Evolutionary conservation across 2,329 filamentous ascomycete genomes (phyloP), one percentile per base, ranked within the genome.

Genomic region (Neospermospora avenae): DNA sequence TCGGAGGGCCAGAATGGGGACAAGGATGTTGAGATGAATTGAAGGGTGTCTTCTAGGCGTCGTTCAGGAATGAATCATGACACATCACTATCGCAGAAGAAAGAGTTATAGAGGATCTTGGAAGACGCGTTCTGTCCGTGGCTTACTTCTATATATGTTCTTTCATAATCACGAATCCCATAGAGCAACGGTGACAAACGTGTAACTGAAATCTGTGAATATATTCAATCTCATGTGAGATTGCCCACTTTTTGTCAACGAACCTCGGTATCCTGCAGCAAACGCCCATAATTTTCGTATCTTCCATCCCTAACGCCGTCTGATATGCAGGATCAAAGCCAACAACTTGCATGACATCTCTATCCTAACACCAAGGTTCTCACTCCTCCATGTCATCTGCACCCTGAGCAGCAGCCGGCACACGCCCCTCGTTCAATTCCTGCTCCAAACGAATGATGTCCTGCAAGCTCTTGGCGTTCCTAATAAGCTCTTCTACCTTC

Each of bases 391-490:
- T 88, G 14, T 75, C 76, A 66, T 82, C 81, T 48, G 78, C 79
- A 37, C 76, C 71, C 37, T 83, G 79, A 34, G 86, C 82, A 28
- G 86, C 89, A 35, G 83, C 81, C 2, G 93, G 93, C 74, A 98
- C 81, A 71, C 90, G 81, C 1, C 95, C 95, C 74, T 98, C 93
- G 64, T 90, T 90, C 66, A 98, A 77, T 75, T 95, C 91, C 79
- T 93, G 96, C 79, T 99, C 95, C 72, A 99, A 75, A 67, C 85
- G 83, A 59, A 91, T 88, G 72, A 99, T 96, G 77, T 98, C 95
- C 68, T 92, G 88, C 71, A 99, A 74, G 71, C 89, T 96, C 74
- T 88, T 92, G 5, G 95, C 93, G 71, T 90, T 91, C 75, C 86
- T 86, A 74, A 99, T 96, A 77, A 93, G 82, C 71, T 91, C 88